Evolutionary conservation across 2,329 filamentous ascomycete species (phyloP).

Genomic region (Colletotrichum euphorbiae): DNA sequence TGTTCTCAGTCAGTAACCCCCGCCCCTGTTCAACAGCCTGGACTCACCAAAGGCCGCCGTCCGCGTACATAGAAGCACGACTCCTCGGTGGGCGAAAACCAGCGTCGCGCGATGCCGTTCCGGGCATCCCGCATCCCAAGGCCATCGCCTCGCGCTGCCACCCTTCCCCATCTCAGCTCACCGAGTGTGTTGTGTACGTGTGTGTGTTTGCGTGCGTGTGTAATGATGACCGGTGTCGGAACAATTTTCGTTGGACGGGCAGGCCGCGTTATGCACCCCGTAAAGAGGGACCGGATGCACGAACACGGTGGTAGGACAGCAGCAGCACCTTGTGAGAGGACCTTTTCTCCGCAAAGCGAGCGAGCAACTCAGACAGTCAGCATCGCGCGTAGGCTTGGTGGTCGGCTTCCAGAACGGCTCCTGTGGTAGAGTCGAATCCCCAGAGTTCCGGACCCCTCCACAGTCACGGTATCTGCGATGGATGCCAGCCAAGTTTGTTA

Average conservation of each 20-base stretch:
- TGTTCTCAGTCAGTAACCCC: slow-evolving; percentile 12
- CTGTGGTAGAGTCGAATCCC: neutral
- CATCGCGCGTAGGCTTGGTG: too few species aligned
- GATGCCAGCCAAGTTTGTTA: neutral
- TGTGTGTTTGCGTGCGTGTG: neutral
- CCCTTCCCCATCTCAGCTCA: slow-evolving; percentile 20
- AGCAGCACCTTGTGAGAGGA: neutral
- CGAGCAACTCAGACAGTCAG: neutral
- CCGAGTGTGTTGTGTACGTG: neutral
- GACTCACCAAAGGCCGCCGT: slow-evolving; percentile 7
- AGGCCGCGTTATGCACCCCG: slow-evolving; percentile 33
- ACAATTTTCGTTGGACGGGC: slow-evolving; percentile 11
- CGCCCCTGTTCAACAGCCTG: neutral
- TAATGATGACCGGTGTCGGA: slow-evolving; percentile 31
- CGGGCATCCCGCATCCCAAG: slow-evolving; percentile 14
- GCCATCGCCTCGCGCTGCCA: slow-evolving; percentile 20
- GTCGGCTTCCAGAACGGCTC: neutral
- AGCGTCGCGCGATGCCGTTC: slow-evolving; percentile 14
- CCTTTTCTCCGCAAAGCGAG: slow-evolving; percentile 17
- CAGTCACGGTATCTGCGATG: slow-evolving; percentile 19
- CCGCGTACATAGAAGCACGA: neutral
- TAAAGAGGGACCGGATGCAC: slow-evolving; percentile 17
- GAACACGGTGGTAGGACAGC: slow-evolving; percentile 17
- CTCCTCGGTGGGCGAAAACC: slow-evolving; percentile 8
- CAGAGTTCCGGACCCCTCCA: neutral